These are phyloP conservation scores for Magnolia changhungtana DNA, from an alignment of 164 flowering plant species.

Conservation along the genomic window DNA sequence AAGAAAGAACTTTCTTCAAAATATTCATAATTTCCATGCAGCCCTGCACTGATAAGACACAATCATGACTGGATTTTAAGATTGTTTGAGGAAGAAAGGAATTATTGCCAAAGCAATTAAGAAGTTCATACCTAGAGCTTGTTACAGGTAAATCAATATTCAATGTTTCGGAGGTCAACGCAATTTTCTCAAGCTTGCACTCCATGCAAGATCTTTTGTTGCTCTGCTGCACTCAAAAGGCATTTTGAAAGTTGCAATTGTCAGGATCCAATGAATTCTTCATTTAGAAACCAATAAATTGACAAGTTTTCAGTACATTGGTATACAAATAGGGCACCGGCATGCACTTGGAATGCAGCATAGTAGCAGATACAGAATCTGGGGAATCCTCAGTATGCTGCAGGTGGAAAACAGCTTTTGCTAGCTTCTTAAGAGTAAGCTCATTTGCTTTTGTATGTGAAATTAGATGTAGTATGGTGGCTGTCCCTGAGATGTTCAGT, in stretches of 20 bases:
- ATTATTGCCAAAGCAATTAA: neutral
- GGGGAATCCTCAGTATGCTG: conserved; percentile 18
- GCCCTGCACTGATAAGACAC: conserved; percentile 30
- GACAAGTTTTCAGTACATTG: conserved; percentile 13
- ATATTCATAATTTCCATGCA: conserved; percentile 20
- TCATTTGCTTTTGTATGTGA: conserved; percentile 32
- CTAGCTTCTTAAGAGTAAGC: conserved; percentile 33
- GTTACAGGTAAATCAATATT: neutral
- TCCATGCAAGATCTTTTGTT: conserved; percentile 17
- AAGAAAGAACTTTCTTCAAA: conserved; percentile 28
- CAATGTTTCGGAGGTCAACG: neutral
- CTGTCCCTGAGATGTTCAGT: conserved; percentile 9
- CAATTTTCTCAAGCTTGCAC: conserved; percentile 30
- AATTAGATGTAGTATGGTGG: conserved; percentile 9
- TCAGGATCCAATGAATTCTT: neutral
- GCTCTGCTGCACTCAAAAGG: conserved; percentile 27
- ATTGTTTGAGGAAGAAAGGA: neutral
- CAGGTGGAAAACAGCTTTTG: conserved; percentile 31
- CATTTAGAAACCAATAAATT: neutral
- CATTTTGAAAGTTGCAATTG: conserved; percentile 1
- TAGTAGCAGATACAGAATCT: conserved; percentile 9
- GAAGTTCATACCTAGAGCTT: conserved; percentile 4
- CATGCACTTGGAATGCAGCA: conserved; percentile 13
- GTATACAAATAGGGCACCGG: neutral
- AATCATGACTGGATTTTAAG: neutral